Evolutionary conservation across 495 filamentous ascomycete genomes (phyloP).

Genomic region (Tricharina praecox): DNA sequence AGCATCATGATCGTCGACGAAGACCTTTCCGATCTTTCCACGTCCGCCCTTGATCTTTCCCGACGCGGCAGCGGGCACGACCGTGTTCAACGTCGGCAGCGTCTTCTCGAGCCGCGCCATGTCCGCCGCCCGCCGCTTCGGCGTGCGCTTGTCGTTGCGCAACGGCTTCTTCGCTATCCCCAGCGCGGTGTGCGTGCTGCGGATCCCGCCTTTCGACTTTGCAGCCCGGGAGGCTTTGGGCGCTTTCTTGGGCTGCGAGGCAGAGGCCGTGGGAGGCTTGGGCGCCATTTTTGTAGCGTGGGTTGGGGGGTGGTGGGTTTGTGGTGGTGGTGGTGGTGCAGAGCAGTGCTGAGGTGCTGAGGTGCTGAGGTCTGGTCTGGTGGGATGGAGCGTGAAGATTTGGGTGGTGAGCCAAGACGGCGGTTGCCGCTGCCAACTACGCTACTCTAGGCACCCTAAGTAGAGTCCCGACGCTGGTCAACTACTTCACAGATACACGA

Average conservation of each 20-base stretch:
- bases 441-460: too few species aligned
- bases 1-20: conserved; percentile 6
- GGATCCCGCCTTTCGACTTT: not conserved
- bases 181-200: not conserved
- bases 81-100: conserved; percentile 6
- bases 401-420: too few species aligned
- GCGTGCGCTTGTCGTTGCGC: conserved; percentile 2
- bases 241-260: conserved; percentile 2
- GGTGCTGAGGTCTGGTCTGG: too few species aligned
- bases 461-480: too few species aligned
- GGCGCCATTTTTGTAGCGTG: too few species aligned
- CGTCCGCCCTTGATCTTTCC: conserved; percentile 1
- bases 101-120: not conserved
- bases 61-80: conserved; percentile 1
- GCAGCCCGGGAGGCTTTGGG: conserved; percentile 4
- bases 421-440: too few species aligned
- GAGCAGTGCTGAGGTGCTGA: too few species aligned
- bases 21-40: conserved; percentile 9
- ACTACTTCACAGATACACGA: too few species aligned
- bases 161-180: not conserved
- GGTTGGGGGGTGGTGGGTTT: too few species aligned
- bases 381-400: too few species aligned
- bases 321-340: too few species aligned
- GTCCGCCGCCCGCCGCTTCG: not conserved
- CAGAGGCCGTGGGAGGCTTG: not conserved